Conservation (phyloP, 2,329 filamentous ascomycete genomes). For the Fusarium newnesense region DNA sequence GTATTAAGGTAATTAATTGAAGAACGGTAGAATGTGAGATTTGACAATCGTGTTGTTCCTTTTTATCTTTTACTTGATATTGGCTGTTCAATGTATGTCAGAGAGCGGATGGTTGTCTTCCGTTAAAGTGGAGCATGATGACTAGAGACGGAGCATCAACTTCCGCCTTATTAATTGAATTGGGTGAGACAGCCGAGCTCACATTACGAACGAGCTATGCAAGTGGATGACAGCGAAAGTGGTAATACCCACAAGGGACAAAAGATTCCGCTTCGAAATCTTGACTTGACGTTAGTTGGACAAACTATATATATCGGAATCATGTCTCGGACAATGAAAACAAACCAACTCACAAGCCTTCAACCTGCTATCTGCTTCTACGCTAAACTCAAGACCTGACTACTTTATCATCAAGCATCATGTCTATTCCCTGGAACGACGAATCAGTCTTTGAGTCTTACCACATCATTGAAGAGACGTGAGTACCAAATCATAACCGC, state of each 20-base stretch:
- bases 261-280: neutral
- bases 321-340: neutral
- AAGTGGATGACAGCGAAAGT: neutral
- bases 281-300: accelerated
- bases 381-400: no score
- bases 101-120: neutral
- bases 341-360: neutral
- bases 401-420: neutral
- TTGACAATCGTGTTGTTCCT: neutral
- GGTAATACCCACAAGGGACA: neutral
- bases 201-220: neutral
- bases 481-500: neutral
- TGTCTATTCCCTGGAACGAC: slow-evolving; percentile 29
- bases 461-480: slow-evolving; percentile 31
- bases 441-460: slow-evolving; percentile 37
- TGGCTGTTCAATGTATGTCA: accelerated
- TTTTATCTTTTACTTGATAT: neutral
- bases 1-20: accelerated
- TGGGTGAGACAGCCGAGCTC: neutral
- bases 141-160: neutral
- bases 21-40: accelerated
- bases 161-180: slow-evolving; percentile 9
- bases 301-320: neutral
- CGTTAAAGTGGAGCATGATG: neutral
- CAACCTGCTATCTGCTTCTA: neutral